These are phyloP conservation scores for Penicillium corylophilum DNA, from an alignment of 2,329 filamentous ascomycete species.

Conservation along the genomic window DNA sequence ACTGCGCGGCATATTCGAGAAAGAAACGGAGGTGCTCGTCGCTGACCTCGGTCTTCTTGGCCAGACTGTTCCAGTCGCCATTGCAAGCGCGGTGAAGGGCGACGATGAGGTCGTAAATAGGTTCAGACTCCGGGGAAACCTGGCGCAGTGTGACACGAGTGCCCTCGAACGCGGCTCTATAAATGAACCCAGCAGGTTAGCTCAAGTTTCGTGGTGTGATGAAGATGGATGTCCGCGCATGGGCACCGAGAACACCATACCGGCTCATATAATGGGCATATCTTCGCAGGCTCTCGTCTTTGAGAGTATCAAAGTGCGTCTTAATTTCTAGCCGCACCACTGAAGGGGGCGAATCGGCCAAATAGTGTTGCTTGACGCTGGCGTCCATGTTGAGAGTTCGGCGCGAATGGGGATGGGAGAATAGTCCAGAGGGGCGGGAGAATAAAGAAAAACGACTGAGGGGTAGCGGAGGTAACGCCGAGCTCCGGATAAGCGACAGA, in stretches of 20 bases:
- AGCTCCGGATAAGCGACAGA: slow-evolving; percentile 18
- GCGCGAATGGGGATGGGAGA: slow-evolving; percentile 11
- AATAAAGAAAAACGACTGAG: slow-evolving; percentile 13
- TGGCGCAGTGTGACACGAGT: slow-evolving; percentile 77
- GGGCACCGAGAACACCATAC: slow-evolving; percentile 43
- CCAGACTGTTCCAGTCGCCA: slow-evolving; percentile 71
- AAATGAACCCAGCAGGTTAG: slow-evolving; percentile 11
- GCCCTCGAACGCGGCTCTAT: slow-evolving; percentile 72
- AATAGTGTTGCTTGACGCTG: slow-evolving; percentile 62
- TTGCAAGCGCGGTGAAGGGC: slow-evolving; percentile 64
- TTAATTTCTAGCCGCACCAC: slow-evolving; percentile 87
- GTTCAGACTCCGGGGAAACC: slow-evolving; percentile 76
- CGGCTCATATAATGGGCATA: slow-evolving; percentile 89
- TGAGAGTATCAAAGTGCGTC: slow-evolving; percentile 76
- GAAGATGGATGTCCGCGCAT: not conserved
- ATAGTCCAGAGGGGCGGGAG: slow-evolving; percentile 11
- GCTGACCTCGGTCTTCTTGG: slow-evolving; percentile 62
- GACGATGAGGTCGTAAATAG: slow-evolving; percentile 78
- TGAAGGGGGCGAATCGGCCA: slow-evolving; percentile 86
- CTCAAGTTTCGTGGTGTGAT: not conserved
- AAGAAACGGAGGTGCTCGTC: slow-evolving; percentile 66
- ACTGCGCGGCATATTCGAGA: slow-evolving; percentile 74
- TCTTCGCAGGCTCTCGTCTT: slow-evolving; percentile 66
- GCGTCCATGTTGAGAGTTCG: slow-evolving; percentile 37
- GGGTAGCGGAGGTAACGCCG: slow-evolving; percentile 20